These are phyloP conservation scores for Mucor velutinosus DNA, from an alignment of 371 early-diverging fungal species.

Conservation along the genomic window DNA sequence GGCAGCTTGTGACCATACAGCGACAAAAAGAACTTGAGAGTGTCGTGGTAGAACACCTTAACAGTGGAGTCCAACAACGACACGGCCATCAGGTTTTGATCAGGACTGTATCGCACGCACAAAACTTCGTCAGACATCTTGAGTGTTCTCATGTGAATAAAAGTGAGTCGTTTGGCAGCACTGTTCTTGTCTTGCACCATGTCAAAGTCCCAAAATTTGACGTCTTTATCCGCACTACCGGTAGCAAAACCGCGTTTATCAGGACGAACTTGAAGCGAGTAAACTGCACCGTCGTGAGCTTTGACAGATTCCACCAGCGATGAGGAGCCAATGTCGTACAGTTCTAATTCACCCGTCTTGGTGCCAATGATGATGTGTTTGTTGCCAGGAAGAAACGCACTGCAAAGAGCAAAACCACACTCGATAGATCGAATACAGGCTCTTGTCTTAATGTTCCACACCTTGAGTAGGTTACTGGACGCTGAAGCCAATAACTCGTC, in stretches of 20 bases:
- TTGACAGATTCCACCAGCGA: constrained; percentile 79
- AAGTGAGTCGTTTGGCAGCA: constrained; percentile 62
- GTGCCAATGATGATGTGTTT: constrained; percentile 89
- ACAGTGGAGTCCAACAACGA: constrained; percentile 92
- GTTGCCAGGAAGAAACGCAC: constrained; percentile 91
- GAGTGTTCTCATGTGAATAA: constrained; percentile 87
- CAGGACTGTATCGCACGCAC: constrained; percentile 82
- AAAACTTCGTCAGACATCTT: constrained; percentile 94
- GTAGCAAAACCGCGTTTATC: constrained; percentile 89
- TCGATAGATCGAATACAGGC: constrained; percentile 86
- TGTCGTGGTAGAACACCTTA: constrained; percentile 94
- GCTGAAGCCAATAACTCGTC: constrained; percentile 86
- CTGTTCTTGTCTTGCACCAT: constrained; percentile 43
- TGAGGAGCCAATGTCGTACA: constrained; percentile 86
- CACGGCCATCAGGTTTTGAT: constrained; percentile 87
- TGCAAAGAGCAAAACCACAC: constrained; percentile 84
- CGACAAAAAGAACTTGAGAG: constrained; percentile 94
- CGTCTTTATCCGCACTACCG: constrained; percentile 92
- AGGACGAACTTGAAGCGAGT: constrained; percentile 86
- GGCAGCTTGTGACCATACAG: constrained; percentile 96
- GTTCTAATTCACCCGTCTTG: constrained; percentile 83
- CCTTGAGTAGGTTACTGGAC: constrained; percentile 75
- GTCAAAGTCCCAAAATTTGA: constrained; percentile 96
- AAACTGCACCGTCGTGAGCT: constrained; percentile 89
- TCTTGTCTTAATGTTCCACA: constrained; percentile 87